phyloP scores from a whole-genome alignment of 2,329 filamentous ascomycete species.

The Ceratocystiopsis brevicomis region DNA sequence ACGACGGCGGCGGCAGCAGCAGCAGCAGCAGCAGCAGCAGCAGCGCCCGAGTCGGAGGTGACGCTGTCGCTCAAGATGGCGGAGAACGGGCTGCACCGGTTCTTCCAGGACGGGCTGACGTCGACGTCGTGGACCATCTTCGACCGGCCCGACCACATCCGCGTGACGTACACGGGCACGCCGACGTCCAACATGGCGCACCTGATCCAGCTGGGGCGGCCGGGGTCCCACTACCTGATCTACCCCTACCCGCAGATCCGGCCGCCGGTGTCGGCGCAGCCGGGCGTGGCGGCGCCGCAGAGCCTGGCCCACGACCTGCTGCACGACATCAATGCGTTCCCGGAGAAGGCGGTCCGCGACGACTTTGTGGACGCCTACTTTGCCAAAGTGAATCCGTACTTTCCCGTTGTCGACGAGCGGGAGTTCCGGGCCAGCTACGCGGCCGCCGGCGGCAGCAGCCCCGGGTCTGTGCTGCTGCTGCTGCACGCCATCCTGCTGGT shows the following conservation, averaged over 20 bases:
- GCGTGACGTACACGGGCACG: constrained; percentile 9
- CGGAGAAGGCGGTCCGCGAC: constrained; percentile 32
- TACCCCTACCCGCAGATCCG: constrained; percentile 42
- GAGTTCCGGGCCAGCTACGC: constrained; percentile 29
- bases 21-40: no score
- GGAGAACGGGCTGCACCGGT: constrained; percentile 3
- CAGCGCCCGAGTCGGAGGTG: constrained; percentile 4
- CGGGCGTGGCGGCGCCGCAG: constrained; percentile 1
- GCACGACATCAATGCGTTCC: constrained; percentile 32
- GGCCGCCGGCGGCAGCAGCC: constrained; percentile 11
- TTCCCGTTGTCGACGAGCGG: constrained; percentile 31
- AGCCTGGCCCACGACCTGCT: constrained; percentile 20
- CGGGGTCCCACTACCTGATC: constrained; percentile 14
- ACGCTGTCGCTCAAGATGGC: constrained; percentile 4
- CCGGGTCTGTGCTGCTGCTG: no score
- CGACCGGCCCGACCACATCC: no score
- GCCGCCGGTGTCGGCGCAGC: constrained; percentile 24
- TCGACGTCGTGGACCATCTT: constrained; percentile 1
- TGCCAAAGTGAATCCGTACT: constrained; percentile 26
- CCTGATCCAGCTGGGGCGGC: constrained; percentile 14
- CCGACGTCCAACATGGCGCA: constrained; percentile 11
- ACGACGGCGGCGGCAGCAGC: no score
- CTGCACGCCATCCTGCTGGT: constrained; percentile 3
- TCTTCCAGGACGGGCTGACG: constrained; percentile 5
- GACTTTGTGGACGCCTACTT: constrained; percentile 30